Base-by-base conservation (phyloP, 177 flowering plant species). In the Vitis hybrid region DNA sequence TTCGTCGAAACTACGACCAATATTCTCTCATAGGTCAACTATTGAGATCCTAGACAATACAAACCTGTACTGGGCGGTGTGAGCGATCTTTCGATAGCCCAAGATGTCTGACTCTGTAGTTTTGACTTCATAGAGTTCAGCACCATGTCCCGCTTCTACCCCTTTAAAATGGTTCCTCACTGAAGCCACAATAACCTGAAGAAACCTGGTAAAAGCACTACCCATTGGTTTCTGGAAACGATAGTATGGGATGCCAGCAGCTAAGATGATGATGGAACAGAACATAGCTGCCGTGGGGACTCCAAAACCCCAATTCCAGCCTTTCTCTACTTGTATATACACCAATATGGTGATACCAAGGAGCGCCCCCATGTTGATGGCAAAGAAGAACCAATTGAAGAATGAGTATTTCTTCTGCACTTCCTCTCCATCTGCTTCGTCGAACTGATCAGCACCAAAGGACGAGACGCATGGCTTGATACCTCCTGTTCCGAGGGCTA, bases 311-410 rank as follows among this genome's bases (percentile, higher is more conserved):
- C 85, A 88, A 26, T 20, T 75, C 82, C 79, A 89, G 0, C 94
- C 92, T 11, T 72, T 66, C 67, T 78, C 57, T 0, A 56, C 82
- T 66, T 84, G 82, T 3, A 84, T 3, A 65, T 84, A 86, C 2
- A 88, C 93, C 70, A 91, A 5, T 1, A 89, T 16, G 0, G 94
- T 89, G 53, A 86, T 75, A 1, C 88, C 92, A 1, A 87, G 5
- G 10, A 89, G 70, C 0, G 84, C 88, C 1, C 93, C 97, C 73
- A 82, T 84, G 84, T 85, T 87, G 65, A 87, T 89, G 66, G 92
- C 90, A 20, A 89, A 88, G 86, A 89, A 91, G 81, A 91, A 91
- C 97, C 94, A 91, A 68, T 91, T 86, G 79, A 91, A 91, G 77
- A 91, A 91, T 0, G 86, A 68, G 68, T 71, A 85, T 56, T 88